A percentile compares a stretch with the other conserved stretches of the same genome.
These are phyloP conservation scores for Huntiella decipiens DNA, from an alignment of 2,329 filamentous ascomycete species.

Conservation along the genomic window DNA sequence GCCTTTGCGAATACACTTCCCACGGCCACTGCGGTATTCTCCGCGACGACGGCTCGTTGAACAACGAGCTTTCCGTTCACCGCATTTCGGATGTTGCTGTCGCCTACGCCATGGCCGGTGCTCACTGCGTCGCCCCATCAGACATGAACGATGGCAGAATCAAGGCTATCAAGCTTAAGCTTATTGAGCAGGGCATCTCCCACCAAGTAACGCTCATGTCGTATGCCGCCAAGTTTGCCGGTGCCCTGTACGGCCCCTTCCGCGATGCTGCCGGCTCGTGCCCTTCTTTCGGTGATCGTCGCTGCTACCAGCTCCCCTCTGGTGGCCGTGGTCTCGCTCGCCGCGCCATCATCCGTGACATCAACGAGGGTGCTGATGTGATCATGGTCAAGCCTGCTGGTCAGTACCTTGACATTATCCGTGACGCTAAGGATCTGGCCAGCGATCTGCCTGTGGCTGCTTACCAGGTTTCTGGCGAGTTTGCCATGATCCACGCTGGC, in stretches of 20 bases:
- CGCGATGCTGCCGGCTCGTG: constrained; percentile 83
- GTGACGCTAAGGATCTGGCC: constrained; percentile 86
- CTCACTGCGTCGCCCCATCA: constrained; percentile 89
- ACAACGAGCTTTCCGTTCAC: constrained; percentile 85
- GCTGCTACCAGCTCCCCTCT: constrained; percentile 91
- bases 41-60: constrained; percentile 75
- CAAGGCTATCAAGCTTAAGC: constrained; percentile 90
- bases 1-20: constrained; percentile 94
- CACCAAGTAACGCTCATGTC: constrained; percentile 91
- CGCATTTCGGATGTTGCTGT: constrained; percentile 95
- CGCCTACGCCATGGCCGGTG: constrained; percentile 85
- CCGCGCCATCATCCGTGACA: constrained; percentile 75
- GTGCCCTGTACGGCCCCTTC: constrained; percentile 92
- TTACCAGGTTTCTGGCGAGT: constrained; percentile 95
- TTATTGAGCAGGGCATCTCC: constrained; percentile 85
- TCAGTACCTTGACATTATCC: constrained; percentile 93
- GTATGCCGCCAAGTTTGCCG: constrained; percentile 94
- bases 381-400: constrained; percentile 99
- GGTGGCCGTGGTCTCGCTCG: constrained; percentile 82
- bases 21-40: constrained; percentile 96
- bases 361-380: constrained; percentile 84
- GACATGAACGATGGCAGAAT: constrained; percentile 99
- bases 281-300: constrained; percentile 82
- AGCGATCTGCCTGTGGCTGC: constrained; percentile 83
- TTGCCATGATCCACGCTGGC: constrained; percentile 90